A percentile compares a stretch with the other conserved stretches of the same genome.
Evolutionary conservation across 768 basidiomycete genomes (phyloP).

Genomic region (Boletus reticuloceps): DNA sequence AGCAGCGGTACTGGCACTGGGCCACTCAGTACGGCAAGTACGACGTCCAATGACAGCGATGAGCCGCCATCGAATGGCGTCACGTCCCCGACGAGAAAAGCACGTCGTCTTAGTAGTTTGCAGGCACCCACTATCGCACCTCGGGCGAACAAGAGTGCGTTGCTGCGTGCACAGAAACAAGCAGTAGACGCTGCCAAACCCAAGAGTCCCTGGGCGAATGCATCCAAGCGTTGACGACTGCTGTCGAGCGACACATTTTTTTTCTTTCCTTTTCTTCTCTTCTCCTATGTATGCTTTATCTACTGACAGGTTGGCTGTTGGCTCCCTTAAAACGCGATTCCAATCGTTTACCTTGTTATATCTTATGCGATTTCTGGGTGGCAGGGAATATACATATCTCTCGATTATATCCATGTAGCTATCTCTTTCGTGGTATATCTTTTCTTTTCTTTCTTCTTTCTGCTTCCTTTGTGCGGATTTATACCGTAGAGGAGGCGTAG

Average conservation of each 20-base stretch:
- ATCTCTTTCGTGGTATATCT: slow-evolving; percentile 4
- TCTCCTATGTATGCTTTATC: slow-evolving; percentile 18
- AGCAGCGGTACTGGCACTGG: slow-evolving; percentile 24
- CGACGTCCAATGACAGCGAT: slow-evolving; percentile 22
- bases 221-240: slow-evolving; percentile 22
- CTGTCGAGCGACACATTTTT: neutral
- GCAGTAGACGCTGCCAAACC: slow-evolving; percentile 34
- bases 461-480: slow-evolving; percentile 10
- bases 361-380: slow-evolving; percentile 19
- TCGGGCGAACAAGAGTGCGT: slow-evolving; percentile 71
- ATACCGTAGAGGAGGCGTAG: slow-evolving; percentile 1
- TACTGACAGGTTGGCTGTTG: slow-evolving; percentile 8
- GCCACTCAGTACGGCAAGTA: slow-evolving; percentile 28
- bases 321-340: slow-evolving; percentile 15
- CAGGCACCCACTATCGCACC: slow-evolving; percentile 63
- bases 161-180: slow-evolving; percentile 67
- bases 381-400: slow-evolving; percentile 2
- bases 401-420: slow-evolving; percentile 12
- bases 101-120: slow-evolving; percentile 56
- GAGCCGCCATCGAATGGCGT: slow-evolving; percentile 14
- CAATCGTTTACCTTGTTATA: slow-evolving; percentile 12
- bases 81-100: slow-evolving; percentile 26
- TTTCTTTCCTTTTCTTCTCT: neutral
- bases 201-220: slow-evolving; percentile 33
- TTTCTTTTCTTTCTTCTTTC: neutral